Percentiles rank a stretch among this genome's conserved stretches.
Conservation (phyloP, 192 early-diverging fungal genomes). For the Radiomyces spectabilis region DNA sequence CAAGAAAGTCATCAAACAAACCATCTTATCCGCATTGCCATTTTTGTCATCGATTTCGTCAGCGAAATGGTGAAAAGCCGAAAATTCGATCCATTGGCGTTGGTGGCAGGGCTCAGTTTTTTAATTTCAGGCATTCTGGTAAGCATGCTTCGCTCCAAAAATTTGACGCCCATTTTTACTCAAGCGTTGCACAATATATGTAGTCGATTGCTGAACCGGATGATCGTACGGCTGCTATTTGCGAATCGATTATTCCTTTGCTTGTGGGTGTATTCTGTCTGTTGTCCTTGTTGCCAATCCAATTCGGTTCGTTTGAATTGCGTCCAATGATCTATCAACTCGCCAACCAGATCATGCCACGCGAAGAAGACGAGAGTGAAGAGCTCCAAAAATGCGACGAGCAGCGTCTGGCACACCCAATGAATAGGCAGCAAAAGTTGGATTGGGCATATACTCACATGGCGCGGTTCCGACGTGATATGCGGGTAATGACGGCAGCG, state of each 20-base stretch:
- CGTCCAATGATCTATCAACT: slow-evolving; percentile 25
- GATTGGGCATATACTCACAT: slow-evolving; percentile 17
- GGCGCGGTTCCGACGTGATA: slow-evolving; percentile 19
- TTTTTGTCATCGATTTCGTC: neutral
- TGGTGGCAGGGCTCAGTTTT: slow-evolving; percentile 22
- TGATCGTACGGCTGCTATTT: slow-evolving; percentile 13
- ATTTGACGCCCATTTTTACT: too few species aligned
- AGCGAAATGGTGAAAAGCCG: slow-evolving; percentile 18
- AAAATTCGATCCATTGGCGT: slow-evolving; percentile 18
- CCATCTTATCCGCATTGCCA: neutral
- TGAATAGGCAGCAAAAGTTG: slow-evolving; percentile 4
- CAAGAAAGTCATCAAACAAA: neutral
- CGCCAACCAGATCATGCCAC: slow-evolving; percentile 23
- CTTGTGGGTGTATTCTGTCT: slow-evolving; percentile 20
- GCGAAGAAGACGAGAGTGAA: slow-evolving; percentile 4
- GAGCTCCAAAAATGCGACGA: slow-evolving; percentile 4
- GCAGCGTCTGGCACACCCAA: neutral
- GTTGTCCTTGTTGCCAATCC: slow-evolving; percentile 16
- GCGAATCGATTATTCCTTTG: slow-evolving; percentile 19
- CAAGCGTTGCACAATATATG: neutral
- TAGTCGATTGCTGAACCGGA: slow-evolving; percentile 28
- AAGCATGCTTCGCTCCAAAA: neutral
- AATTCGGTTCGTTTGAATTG: slow-evolving; percentile 11
- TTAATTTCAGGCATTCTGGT: slow-evolving; percentile 26
- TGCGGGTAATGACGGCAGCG: slow-evolving; percentile 22